A percentile compares a stretch with the other conserved stretches of the same genome.
phyloP scores from a whole-genome alignment of 1,284 basidiomycete species.

The Singerocomus inundabilis region DNA sequence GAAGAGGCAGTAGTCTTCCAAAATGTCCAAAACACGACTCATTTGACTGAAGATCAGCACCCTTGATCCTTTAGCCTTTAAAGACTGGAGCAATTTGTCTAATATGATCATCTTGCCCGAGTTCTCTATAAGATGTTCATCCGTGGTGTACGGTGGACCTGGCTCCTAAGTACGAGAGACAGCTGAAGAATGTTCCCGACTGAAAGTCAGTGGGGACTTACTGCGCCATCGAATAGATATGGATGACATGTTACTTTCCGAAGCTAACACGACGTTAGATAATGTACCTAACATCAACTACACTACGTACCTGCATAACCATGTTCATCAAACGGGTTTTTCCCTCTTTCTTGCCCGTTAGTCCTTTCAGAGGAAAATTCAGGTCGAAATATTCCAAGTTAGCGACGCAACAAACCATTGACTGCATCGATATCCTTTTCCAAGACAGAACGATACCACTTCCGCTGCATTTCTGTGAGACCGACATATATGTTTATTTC shows the following conservation, averaged over 20 bases:
- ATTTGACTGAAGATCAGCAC: constrained; percentile 97
- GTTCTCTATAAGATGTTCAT: constrained; percentile 94
- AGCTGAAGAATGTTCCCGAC: neutral
- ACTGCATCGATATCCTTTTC: constrained; percentile 99
- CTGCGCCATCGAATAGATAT: constrained; percentile 85
- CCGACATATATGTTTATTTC: constrained; percentile 99
- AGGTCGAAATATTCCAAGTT: neutral
- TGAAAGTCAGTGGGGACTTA: constrained; percentile 35
- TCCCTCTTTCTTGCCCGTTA: constrained; percentile 97
- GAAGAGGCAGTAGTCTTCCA: constrained; percentile 98
- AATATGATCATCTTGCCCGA: constrained; percentile 92
- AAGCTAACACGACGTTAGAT: constrained; percentile 37
- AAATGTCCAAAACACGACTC: constrained; percentile 91
- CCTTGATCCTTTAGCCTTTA: constrained; percentile 85
- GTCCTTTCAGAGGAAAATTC: constrained; percentile 41
- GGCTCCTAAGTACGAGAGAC: constrained; percentile 64
- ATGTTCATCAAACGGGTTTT: constrained; percentile 98
- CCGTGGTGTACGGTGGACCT: constrained; percentile 97
- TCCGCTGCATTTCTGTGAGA: constrained; percentile 96
- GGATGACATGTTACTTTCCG: constrained; percentile 85
- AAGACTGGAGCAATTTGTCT: constrained; percentile 74
- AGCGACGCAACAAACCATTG: constrained; percentile 57
- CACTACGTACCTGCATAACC: constrained; percentile 88
- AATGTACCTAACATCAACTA: neutral
- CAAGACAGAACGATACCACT: constrained; percentile 94